These are phyloP conservation scores for Cytospora mali DNA, from an alignment of 2,329 filamentous ascomycete genomes.

Conservation along the genomic window DNA sequence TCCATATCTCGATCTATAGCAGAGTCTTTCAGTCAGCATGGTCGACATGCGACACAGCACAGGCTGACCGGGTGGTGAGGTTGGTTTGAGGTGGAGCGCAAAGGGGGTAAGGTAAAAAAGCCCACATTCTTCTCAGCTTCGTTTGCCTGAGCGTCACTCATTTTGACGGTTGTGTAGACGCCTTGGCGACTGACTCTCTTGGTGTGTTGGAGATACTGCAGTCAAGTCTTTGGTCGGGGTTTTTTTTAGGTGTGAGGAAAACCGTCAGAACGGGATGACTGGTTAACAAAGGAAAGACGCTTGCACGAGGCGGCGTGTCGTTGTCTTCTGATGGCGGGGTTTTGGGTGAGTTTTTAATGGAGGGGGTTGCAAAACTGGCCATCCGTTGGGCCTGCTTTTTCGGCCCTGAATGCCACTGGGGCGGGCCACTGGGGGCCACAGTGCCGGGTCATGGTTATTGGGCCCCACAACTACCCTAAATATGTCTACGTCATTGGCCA, in stretches of 20 bases:
- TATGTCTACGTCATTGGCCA: neutral
- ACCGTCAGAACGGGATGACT: conserved; percentile 15
- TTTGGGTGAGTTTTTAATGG: conserved; percentile 25
- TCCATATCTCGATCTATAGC: conserved; percentile 77
- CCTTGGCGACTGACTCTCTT: conserved; percentile 28
- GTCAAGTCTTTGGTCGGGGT: conserved; percentile 15
- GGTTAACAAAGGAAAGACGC: conserved; percentile 14
- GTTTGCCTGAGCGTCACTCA: conserved; percentile 83
- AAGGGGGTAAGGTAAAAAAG: neutral
- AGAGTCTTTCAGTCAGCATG: conserved; percentile 30
- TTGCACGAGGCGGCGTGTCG: conserved; percentile 10
- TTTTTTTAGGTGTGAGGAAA: neutral
- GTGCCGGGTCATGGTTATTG: no score
- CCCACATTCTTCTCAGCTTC: conserved; percentile 96
- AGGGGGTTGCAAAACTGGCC: conserved; percentile 17
- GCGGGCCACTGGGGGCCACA: no score
- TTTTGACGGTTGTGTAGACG: conserved; percentile 53
- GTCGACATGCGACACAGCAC: conserved; percentile 28
- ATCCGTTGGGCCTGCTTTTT: conserved; percentile 11
- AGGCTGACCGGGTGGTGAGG: neutral
- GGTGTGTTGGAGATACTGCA: conserved; percentile 11
- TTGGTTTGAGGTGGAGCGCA: neutral
- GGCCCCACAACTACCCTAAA: neutral
- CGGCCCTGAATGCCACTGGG: no score
- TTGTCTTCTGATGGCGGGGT: conserved; percentile 24